phyloP scores from a whole-genome alignment of 106 monocot genomes.

The Apostasia shenzhenica region DNA sequence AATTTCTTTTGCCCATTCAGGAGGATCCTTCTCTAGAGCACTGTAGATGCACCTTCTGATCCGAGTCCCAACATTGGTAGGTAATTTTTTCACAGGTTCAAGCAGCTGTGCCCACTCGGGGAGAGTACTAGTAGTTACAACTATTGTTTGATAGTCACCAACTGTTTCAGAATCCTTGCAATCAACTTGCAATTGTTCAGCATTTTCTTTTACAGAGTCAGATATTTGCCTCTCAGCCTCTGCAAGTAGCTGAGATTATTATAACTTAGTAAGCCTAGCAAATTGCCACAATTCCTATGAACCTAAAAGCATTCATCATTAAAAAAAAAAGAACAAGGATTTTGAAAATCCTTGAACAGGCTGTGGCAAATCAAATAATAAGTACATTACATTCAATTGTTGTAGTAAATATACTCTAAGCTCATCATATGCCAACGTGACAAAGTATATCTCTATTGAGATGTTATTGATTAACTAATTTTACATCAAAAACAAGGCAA shows the following conservation, averaged over 20 bases:
- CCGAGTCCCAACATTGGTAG: constrained; percentile 96
- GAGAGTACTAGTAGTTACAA: constrained; percentile 23
- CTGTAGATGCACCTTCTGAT: constrained; percentile 89
- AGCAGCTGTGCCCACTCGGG: constrained; percentile 86
- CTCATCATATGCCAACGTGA: too few relatives aligned
- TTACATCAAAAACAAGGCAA: too few relatives aligned
- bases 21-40: constrained; percentile 68
- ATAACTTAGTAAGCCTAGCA: constrained; percentile 20
- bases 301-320: background rate
- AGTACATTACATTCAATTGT: too few relatives aligned
- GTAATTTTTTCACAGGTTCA: constrained; percentile 88
- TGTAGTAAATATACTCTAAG: too few relatives aligned
- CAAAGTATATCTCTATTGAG: too few relatives aligned
- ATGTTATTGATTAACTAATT: too few relatives aligned
- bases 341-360: background rate
- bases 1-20: constrained; percentile 89
- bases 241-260: constrained; percentile 82
- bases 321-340: background rate
- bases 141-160: constrained; percentile 20
- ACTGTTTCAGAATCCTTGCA: constrained; percentile 38
- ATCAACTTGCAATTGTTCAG: constrained; percentile 35
- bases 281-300: background rate
- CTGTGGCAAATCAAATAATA: too few relatives aligned
- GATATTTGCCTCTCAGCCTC: constrained; percentile 80
- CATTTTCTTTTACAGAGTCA: constrained; percentile 24